A percentile compares a stretch with the other conserved stretches of the same genome.
These are phyloP conservation scores for Neoascochyta sp. DNA, from an alignment of 2,329 filamentous ascomycete species.

Conservation along the genomic window DNA sequence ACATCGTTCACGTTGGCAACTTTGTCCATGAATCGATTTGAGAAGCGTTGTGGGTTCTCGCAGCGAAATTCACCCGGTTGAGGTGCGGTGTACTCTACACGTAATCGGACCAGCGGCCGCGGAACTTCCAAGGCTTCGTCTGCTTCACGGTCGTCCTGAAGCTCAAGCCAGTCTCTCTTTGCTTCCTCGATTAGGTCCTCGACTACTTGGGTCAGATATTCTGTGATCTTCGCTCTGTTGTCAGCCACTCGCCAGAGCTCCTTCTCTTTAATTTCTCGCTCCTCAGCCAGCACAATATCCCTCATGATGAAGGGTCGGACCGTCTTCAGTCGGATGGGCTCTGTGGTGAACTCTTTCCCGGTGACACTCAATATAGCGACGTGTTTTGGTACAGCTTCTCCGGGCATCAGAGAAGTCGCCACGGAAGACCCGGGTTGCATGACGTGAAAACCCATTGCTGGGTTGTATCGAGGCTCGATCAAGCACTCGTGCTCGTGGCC, in stretches of 20 bases:
- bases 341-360: conserved; percentile 73
- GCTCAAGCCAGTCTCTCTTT: conserved; percentile 71
- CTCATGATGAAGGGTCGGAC: conserved; percentile 87
- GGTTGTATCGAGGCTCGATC: conserved; percentile 78
- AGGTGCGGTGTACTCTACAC: conserved; percentile 83
- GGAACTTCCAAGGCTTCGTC: conserved; percentile 62
- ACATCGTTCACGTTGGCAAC: conserved; percentile 95
- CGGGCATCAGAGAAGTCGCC: conserved; percentile 84
- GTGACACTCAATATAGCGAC: conserved; percentile 82
- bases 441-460: conserved; percentile 86
- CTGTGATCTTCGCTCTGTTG: conserved; percentile 76
- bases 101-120: conserved; percentile 79
- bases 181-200: conserved; percentile 86
- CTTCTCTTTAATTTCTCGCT: conserved; percentile 71
- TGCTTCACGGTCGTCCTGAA: conserved; percentile 56
- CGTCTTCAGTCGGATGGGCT: conserved; percentile 78
- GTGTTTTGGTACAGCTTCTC: conserved; percentile 87
- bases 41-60: conserved; percentile 95
- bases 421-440: conserved; percentile 98
- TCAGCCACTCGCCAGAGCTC: conserved; percentile 76
- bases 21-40: conserved; percentile 81
- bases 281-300: conserved; percentile 73
- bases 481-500: conserved; percentile 96
- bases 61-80: conserved; percentile 83
- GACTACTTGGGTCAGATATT: conserved; percentile 71